Evolutionary conservation across 208 protist species (phyloP).

Genomic region (Crithidia sp.): DNA sequence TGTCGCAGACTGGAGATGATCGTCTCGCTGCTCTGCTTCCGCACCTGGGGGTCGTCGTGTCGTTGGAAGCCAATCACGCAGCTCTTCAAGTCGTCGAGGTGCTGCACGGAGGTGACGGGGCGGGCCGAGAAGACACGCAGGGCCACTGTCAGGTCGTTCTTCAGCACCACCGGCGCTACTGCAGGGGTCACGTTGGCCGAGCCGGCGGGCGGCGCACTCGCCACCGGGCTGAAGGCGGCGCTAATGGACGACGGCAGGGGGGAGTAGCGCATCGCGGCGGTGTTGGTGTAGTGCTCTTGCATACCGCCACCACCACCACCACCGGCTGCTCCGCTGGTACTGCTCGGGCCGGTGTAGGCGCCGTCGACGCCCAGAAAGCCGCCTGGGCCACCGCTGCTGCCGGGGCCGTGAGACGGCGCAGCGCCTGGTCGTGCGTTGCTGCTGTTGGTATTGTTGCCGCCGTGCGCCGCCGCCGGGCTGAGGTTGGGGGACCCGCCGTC

Average conservation of each 20-base stretch:
- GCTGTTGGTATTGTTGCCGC: background rate
- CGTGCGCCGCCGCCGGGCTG: background rate
- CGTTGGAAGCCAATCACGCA: constrained; percentile 78
- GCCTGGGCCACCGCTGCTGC: background rate
- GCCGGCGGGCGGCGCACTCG: constrained; percentile 3
- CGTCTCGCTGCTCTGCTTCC: constrained; percentile 72
- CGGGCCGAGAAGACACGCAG: constrained; percentile 75
- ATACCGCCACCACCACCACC: background rate
- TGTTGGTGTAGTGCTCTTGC: constrained; percentile 17
- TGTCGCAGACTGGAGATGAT: constrained; percentile 67
- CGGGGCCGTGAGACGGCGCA: constrained; percentile 1
- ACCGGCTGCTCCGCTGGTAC: background rate
- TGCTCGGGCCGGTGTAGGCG: constrained; percentile 17
- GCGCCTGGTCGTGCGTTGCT: background rate
- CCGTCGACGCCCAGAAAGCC: constrained; percentile 22
- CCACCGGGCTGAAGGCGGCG: constrained; percentile 25
- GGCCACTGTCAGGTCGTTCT: constrained; percentile 74
- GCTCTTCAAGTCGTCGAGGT: constrained; percentile 79
- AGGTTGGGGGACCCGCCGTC: constrained; percentile 18
- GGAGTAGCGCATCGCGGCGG: constrained; percentile 26
- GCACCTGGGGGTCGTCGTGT: constrained; percentile 73
- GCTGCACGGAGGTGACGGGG: constrained; percentile 74
- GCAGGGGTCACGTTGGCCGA: background rate
- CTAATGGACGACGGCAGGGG: constrained; percentile 17
- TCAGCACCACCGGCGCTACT: constrained; percentile 2